Conservation (phyloP, 257 asterid genomes). For the Forsythia suspensa region DNA sequence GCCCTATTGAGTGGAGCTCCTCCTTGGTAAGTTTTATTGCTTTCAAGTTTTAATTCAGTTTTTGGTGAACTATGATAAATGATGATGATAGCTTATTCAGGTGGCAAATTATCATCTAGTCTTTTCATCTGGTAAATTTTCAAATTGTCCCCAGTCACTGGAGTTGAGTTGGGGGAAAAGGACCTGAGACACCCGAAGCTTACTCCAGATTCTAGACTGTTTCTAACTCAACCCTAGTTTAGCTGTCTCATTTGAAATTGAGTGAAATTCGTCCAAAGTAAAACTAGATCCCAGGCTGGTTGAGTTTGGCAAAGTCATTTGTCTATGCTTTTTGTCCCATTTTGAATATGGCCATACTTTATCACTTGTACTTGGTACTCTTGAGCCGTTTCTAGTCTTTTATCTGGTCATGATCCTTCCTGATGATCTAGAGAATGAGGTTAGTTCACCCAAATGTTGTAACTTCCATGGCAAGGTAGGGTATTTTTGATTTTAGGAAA, state of each 20-base stretch:
- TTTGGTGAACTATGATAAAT: neutral
- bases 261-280: neutral
- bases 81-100: neutral
- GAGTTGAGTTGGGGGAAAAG: neutral
- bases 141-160: neutral
- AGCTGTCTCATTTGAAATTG: neutral
- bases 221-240: neutral
- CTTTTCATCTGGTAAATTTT: neutral
- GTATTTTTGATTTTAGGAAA: neutral
- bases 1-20: neutral
- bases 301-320: neutral
- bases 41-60: neutral
- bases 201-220: neutral
- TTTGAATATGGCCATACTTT: neutral
- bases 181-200: neutral
- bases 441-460: no score
- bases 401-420: neutral
- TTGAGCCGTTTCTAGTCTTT: neutral
- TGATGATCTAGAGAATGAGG: no score
- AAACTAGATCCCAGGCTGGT: neutral
- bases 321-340: neutral
- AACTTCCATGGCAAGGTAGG: no score
- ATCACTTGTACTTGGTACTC: neutral
- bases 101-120: neutral
- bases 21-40: neutral